Percentiles rank a stretch among this genome's conserved stretches.
Conservation (phyloP, 1,284 basidiomycete species). For the Cryptococcus hybrid region DNA sequence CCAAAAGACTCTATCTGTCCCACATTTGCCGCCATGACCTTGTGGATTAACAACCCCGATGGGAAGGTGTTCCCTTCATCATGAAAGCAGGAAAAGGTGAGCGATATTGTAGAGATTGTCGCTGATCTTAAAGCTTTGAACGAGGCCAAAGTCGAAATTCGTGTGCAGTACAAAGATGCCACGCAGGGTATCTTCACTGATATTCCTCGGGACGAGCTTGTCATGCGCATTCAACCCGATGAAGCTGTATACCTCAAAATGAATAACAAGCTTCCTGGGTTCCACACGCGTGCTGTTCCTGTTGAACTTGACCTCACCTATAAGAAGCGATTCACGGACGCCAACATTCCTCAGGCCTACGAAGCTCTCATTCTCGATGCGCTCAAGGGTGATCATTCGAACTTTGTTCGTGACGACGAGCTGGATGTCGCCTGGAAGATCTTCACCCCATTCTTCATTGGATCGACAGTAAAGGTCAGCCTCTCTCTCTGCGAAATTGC, state of each 20-base stretch:
- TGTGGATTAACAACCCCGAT: conserved; percentile 91
- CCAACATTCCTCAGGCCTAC: conserved; percentile 90
- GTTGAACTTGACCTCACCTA: conserved; percentile 97
- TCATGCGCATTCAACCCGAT: conserved; percentile 90
- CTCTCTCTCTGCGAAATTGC: background rate
- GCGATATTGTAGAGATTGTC: background rate
- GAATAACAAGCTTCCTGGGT: conserved; percentile 88
- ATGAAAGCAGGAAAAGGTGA: conserved; percentile 93
- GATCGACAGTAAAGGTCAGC: conserved; percentile 68
- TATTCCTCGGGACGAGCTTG: conserved; percentile 91
- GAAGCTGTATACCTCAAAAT: conserved; percentile 95
- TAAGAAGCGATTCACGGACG: conserved; percentile 85
- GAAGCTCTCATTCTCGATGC: conserved; percentile 88
- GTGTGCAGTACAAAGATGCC: conserved; percentile 95
- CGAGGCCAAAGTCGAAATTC: conserved; percentile 95
- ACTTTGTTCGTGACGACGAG: conserved; percentile 92
- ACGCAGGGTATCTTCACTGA: conserved; percentile 94
- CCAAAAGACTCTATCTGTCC: conserved; percentile 88
- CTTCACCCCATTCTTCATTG: conserved; percentile 93
- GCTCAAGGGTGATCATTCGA: conserved; percentile 62
- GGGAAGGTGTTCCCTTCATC: conserved; percentile 97
- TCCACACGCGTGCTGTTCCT: conserved; percentile 82
- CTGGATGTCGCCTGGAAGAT: conserved; percentile 97
- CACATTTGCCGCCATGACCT: conserved; percentile 82
- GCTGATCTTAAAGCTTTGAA: conserved; percentile 67